phyloP scores from a whole-genome alignment of 2,329 filamentous ascomycete species.

The Seiridium cupressi region DNA sequence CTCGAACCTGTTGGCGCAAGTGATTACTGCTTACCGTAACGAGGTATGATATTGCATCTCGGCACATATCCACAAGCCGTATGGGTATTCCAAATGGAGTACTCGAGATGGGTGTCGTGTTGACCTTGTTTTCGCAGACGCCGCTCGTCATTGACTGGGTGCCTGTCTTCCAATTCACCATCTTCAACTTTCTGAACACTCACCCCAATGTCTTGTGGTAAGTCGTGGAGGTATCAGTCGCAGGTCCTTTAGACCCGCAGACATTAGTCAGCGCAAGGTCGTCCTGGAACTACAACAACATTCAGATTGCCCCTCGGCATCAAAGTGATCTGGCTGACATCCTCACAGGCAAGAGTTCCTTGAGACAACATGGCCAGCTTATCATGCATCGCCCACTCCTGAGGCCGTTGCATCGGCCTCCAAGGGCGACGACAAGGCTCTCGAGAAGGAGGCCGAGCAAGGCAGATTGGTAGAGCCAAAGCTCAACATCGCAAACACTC shows the following conservation, averaged over 20 bases:
- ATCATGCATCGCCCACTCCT: constrained; percentile 41
- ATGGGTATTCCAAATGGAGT: not conserved
- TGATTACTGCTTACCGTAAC: constrained; percentile 60
- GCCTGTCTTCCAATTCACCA: constrained; percentile 72
- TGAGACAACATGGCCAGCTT: constrained; percentile 71
- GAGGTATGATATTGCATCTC: constrained; percentile 38
- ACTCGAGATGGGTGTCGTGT: not conserved
- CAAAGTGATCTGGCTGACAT: not conserved
- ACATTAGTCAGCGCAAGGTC: not conserved
- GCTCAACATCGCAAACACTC: constrained; percentile 62
- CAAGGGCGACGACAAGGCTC: constrained; percentile 38
- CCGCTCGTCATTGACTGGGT: constrained; percentile 62
- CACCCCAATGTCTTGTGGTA: constrained; percentile 85
- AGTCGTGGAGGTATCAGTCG: constrained; percentile 16
- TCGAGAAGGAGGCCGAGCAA: constrained; percentile 31
- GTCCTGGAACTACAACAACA: not conserved
- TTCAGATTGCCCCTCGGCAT: no score
- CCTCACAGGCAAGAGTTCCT: constrained; percentile 66
- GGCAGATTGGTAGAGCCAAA: constrained; percentile 44
- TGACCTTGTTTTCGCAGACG: constrained; percentile 38
- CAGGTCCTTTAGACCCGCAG: not conserved
- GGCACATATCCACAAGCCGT: not conserved
- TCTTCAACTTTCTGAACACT: constrained; percentile 70
- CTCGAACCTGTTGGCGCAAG: constrained; percentile 73
- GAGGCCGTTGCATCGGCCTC: constrained; percentile 38